Base-by-base conservation (phyloP, 2,329 filamentous ascomycete genomes). In the Phaeomoniella chlamydospora region DNA sequence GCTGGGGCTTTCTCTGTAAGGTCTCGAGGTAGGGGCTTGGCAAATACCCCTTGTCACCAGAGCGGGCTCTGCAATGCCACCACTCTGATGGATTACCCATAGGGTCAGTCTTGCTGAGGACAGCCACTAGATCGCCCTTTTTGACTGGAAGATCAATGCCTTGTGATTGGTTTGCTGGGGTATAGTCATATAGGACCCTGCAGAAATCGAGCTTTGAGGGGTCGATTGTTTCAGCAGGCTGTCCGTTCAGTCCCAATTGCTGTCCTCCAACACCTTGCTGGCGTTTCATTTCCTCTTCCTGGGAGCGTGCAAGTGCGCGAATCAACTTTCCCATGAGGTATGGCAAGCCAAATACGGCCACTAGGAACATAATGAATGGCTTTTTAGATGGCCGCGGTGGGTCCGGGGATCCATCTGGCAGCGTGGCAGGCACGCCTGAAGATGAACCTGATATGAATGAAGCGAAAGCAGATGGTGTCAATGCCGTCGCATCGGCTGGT, bases 321-420 rank as follows among this genome's bases (percentile, higher is more conserved):
- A 98, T 96, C 47, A 94, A 74, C 63, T 94, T 98, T 60, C 82
- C 80, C 87, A 98, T 94, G 34, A 98, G 69, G 56, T 94, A 98
- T 4, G 90, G 90, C 11, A 98, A 70, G 36, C 90, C 92, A 50
- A 98, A 94, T 4, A 93, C 87, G 13, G 90, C 88, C 31, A 92
- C 67, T 41, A 94, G 67, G 67, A 98, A 98, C 67, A 98, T 88
- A 53, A 98, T 72, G 49, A 98, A 84, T 1, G 90, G 90, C 58
- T 96, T 98, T 56, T 83, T 85, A 53, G 84, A 94, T 13, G 88
- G 87, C 48, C 76, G 78, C 3, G 82, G 64, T 13, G 74, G 67
- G 12, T 67, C 68, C 0, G 78, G 68, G 2, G 74, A 69, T 45
- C 82, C 84, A 46, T 85, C 73, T 10, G 74, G 73, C 52, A 65